These are phyloP conservation scores for Infundibulicybe gibba DNA, from an alignment of 768 basidiomycete species.

Conservation along the genomic window DNA sequence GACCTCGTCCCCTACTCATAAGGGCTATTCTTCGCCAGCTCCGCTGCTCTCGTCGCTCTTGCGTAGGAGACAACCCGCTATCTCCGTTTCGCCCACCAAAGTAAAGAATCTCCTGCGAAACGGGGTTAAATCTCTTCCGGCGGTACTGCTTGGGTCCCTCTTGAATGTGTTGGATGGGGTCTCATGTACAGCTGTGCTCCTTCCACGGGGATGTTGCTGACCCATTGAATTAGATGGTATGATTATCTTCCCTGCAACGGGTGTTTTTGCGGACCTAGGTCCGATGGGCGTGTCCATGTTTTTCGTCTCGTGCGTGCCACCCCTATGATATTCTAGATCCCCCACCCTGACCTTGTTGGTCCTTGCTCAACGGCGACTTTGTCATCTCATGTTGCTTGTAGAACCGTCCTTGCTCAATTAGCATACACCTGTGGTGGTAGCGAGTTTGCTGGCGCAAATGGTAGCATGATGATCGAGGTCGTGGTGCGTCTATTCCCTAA, in stretches of 20 bases:
- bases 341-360: not conserved
- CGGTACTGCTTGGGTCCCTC: constrained; percentile 78
- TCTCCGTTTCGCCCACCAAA: not conserved
- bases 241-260: constrained; percentile 89
- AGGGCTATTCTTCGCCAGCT: not conserved
- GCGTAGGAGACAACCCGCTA: not conserved
- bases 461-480: constrained; percentile 98
- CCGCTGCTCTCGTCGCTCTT: not conserved
- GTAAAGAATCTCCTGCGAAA: constrained; percentile 10
- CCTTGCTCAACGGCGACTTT: constrained; percentile 1
- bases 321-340: not conserved
- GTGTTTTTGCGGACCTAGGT: constrained; percentile 78
- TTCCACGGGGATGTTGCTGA: not conserved
- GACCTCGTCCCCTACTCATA: not conserved
- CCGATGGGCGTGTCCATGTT: constrained; percentile 95
- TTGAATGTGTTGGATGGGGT: constrained; percentile 94
- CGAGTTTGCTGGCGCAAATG: constrained; percentile 86
- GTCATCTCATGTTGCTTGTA: constrained; percentile 17
- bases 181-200: constrained; percentile 56
- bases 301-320: constrained; percentile 65
- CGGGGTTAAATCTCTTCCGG: constrained; percentile 59
- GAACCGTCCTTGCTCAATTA: constrained; percentile 76
- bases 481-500: constrained; percentile 53
- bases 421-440: constrained; percentile 85
- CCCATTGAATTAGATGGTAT: constrained; percentile 70